Evolutionary conservation across 2,329 filamentous ascomycete genomes (phyloP), one percentile per base, ranked within the genome.

Genomic region (Plectosphaerella cucumerina): DNA sequence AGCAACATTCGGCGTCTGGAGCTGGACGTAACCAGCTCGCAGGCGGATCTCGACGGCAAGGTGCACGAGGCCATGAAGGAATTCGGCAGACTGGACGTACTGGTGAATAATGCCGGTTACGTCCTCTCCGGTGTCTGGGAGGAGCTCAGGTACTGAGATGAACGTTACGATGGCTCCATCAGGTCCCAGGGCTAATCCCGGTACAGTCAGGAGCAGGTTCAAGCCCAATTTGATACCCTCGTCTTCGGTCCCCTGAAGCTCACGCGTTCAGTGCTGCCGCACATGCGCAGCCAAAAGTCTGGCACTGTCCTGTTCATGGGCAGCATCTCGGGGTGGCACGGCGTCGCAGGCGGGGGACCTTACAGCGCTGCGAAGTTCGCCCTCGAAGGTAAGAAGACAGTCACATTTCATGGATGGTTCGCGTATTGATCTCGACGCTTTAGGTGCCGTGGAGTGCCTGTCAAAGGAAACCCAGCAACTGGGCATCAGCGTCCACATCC

Each of bases 191-290:
- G n/a, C 44, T 37, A 17, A 37, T 39, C 23, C 22, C 18, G 14
- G 22, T n/a, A 12, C 33, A 63, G 59, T 5, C 59, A 64, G 21
- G 47, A 59, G 20, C 58, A 63, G n/a, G 47, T 61, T 47, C 59
- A 61, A 21, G 47, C 35, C 5, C 60, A 56, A 1, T 57, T 68
- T 12, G 61, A 56, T 23, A 67, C 67, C 23, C 72, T 72, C 26
- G 65, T 72, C 39, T 60, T 65, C 17, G 68, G 70, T 0, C 66
- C 66, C 1, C 52, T 71, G 23, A 69, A 69, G 21, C 62, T 71
- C 14, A 68, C 64, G 0, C 58, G 64, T 4, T 63, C 67, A 0
- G 17, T 68, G 1, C 52, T 71, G 0, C 69, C 69, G 1, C 54
- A 57, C n/a, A 48, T 71, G 6, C 58, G 67, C 1, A 52, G 55